Evolutionary conservation across 768 basidiomycete genomes (phyloP), one percentile per base, ranked within the genome.

Genomic region (Lentinula guzmanii): DNA sequence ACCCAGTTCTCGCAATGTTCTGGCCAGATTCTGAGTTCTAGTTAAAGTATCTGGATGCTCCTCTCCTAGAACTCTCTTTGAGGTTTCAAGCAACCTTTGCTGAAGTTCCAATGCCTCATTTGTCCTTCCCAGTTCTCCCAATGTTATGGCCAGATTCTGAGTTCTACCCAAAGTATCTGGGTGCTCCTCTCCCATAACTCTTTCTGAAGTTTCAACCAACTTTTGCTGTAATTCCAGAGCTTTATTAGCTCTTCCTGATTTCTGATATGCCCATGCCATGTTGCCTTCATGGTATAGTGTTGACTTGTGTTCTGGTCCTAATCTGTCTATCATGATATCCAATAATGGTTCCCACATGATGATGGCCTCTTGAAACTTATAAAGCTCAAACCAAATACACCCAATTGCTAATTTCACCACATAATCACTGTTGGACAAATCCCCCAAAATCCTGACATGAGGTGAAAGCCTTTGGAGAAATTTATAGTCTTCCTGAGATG

Each of bases 41-140:
- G 3, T 48, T 52, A 58, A 31, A 42, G 52, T 33, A 56, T 42
- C 37, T 28, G 21, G 31, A 31, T 61, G 34, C 41, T 45, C 10
- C 52, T 52, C n/a, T 51, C 60, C 55, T n/a, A 57, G 24, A 45
- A 42, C 42, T 60, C n/a, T 48, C 21, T 50, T 16, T 46, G 58
- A 48, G 4, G 28, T n/a, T 31, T 18, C 31, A 41, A 58, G 18
- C 4, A 64, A 18, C 6, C 5, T 16, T 46, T 61, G 34, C 53
- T 61, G 4, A 10, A 64, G 37, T 18, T 50, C n/a, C 13, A 53
- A 35, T 10, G 16, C 52, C 4, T 53, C 52, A 10, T 53, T 13
- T 6, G 2, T 16, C 18, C 33, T 33, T 1, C 52, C 52, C 10
- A 53, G 33, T 21, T 21, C 21, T 21, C 21, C 1, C 9, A 34